These are phyloP conservation scores for Xerocomellus intermedius DNA, from an alignment of 768 basidiomycete genomes.

Conservation along the genomic window DNA sequence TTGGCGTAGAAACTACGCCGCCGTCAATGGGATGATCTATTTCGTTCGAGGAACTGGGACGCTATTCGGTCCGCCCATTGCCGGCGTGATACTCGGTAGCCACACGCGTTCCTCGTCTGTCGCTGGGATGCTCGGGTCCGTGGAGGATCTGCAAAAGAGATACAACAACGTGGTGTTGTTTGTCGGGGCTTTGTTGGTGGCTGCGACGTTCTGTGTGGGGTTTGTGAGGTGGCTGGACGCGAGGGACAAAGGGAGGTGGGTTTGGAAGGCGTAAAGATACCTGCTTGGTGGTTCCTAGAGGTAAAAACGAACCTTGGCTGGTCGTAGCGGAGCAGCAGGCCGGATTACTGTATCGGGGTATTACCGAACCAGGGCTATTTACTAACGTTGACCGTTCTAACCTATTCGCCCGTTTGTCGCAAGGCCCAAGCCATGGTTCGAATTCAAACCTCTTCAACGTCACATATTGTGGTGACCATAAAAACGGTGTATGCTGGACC, in stretches of 20 bases:
- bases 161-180: background rate
- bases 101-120: background rate
- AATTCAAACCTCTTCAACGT: background rate
- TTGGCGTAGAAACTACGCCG: background rate
- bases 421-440: background rate
- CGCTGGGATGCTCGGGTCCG: background rate
- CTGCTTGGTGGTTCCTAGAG: no score
- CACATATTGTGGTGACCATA: background rate
- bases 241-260: background rate
- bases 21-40: background rate
- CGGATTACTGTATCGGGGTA: no score
- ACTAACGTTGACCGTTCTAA: no score
- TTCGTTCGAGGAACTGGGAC: background rate
- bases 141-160: background rate
- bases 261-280: background rate
- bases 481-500: no score
- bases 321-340: no score
- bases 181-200: background rate
- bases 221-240: background rate
- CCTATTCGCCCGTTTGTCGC: no score
- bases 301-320: background rate
- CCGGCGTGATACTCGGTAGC: background rate
- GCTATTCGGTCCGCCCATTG: background rate
- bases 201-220: background rate
- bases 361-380: no score